Base-by-base conservation (phyloP, 441 rosid genomes). In the Euphorbia schlechtendalii region DNA sequence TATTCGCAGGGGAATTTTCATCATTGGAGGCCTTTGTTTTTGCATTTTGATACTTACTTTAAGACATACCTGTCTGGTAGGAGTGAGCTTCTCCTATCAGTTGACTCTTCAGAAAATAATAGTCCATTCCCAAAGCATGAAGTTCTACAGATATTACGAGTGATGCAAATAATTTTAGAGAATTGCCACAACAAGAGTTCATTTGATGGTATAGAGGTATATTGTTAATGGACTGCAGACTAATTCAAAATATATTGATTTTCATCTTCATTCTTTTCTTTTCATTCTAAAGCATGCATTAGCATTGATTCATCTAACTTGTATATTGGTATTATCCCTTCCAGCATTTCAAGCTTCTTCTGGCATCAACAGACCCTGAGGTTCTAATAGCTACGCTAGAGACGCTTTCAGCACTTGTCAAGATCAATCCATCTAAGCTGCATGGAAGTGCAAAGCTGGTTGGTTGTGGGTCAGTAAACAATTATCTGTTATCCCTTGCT, bases 21-120 rank as follows among this genome's bases (percentile, higher is more conserved):
- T 83, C 99, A 94, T 78, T 94, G 99, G 99, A 86, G 96, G 79
- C 98, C 96, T 3, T 69, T 94, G 71, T 91, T 94, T 85, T 84
- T 87, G 63, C 96, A 91, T 81, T 94, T 94, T 71, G 99, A 89
- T 71, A 81, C 82, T 64, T 94, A 94, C 77, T 87, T 94, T 83
- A 91, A 85, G 89, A 81, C 92, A 17, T 88, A 80, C 73, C 59
- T 94, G 77, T 83, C 87, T 53, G 68, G 80, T 78, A 89, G 99
- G 79, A 94, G 84, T 75, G 99, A 87, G 76, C 83, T 87, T 56
- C 81, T 84, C 53, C 73, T 94, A 77, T 84, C 96, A 60, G 91
- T 89, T 80, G 74, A 82, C 53, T 77, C 85, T 70, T 70, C 81
- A 58, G 90, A 86, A 71, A 91, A 86, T 79, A 90, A 83, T 61